These are phyloP conservation scores for Magnusiomyces starmeri DNA, from an alignment of 1,139 yeast species.

Conservation along the genomic window DNA sequence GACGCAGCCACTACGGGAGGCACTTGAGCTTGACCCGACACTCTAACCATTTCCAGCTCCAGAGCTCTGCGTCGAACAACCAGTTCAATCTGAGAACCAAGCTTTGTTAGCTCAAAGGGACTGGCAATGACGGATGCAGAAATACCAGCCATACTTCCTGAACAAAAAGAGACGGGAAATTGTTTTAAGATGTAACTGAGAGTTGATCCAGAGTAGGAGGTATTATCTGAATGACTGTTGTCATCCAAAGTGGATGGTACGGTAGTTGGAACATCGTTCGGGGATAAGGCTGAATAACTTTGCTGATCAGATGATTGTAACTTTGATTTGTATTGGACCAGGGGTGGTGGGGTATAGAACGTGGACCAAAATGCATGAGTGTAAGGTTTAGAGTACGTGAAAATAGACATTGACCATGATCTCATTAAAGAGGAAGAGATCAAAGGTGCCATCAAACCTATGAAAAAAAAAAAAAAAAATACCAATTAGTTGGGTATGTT, in stretches of 20 bases:
- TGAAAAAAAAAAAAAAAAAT: no score
- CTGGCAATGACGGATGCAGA: constrained; percentile 62
- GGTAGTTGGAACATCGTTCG: no score
- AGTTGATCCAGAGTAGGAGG: constrained; percentile 14
- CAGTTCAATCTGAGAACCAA: constrained; percentile 62
- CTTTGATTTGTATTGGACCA: constrained; percentile 3
- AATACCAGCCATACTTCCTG: constrained; percentile 66
- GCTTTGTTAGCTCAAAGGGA: constrained; percentile 80
- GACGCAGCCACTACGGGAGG: constrained; percentile 7
- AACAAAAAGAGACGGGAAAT: constrained; percentile 56
- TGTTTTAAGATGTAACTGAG: constrained; percentile 38
- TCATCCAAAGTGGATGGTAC: no score
- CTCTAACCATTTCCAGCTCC: constrained; percentile 27
- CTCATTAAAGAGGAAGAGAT: constrained; percentile 26
- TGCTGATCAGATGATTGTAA: constrained; percentile 4
- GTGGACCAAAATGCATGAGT: constrained; percentile 23
- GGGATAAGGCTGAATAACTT: neutral
- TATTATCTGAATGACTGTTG: no score
- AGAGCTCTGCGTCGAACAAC: constrained; percentile 38
- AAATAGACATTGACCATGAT: constrained; percentile 50
- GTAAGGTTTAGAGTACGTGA: constrained; percentile 50
- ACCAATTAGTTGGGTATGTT: no score
- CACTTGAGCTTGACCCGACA: constrained; percentile 9
- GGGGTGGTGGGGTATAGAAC: constrained; percentile 20
- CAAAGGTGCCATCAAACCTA: constrained; percentile 25